Conservation (phyloP, 768 basidiomycete species). For the Scleroderma bovista region DNA sequence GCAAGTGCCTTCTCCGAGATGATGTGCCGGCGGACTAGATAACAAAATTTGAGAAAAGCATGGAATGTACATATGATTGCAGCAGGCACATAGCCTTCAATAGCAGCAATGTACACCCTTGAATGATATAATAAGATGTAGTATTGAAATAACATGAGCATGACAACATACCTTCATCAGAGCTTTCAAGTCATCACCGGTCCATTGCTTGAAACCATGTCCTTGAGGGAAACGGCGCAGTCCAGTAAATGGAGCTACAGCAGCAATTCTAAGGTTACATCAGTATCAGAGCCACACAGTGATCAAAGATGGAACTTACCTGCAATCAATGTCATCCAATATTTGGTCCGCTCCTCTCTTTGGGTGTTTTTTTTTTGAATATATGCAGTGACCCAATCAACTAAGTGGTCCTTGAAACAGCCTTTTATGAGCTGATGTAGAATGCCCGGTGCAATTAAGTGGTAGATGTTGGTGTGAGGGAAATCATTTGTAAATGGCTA, state of each 20-base stretch:
- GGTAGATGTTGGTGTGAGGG: slow-evolving; percentile 19
- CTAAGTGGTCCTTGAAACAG: slow-evolving; percentile 38
- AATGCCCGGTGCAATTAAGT: slow-evolving; percentile 2
- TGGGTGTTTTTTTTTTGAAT: no score
- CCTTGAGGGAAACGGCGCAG: slow-evolving; percentile 22
- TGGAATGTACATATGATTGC: slow-evolving; percentile 13
- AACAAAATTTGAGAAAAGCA: slow-evolving; percentile 24
- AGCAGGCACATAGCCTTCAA: slow-evolving; percentile 18
- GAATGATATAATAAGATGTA: no score
- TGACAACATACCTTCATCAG: slow-evolving; percentile 36
- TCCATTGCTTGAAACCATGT: slow-evolving; percentile 31
- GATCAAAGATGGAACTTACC: slow-evolving; percentile 18
- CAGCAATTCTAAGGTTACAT: slow-evolving; percentile 9
- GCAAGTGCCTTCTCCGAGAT: slow-evolving; percentile 8
- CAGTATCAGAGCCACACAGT: background rate
- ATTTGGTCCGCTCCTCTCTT: slow-evolving; percentile 17
- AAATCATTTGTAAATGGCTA: slow-evolving; percentile 32
- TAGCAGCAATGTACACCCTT: slow-evolving; percentile 19
- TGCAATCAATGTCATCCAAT: slow-evolving; percentile 30
- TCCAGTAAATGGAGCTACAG: slow-evolving; percentile 10
- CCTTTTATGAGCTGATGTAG: slow-evolving; percentile 38
- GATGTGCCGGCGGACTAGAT: slow-evolving; percentile 10
- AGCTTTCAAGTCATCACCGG: slow-evolving; percentile 33
- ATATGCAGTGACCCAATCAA: slow-evolving; percentile 34
- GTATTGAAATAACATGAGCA: no score